These are phyloP conservation scores for Botryobasidium botryosum DNA, from an alignment of 768 basidiomycete genomes.

Conservation along the genomic window DNA sequence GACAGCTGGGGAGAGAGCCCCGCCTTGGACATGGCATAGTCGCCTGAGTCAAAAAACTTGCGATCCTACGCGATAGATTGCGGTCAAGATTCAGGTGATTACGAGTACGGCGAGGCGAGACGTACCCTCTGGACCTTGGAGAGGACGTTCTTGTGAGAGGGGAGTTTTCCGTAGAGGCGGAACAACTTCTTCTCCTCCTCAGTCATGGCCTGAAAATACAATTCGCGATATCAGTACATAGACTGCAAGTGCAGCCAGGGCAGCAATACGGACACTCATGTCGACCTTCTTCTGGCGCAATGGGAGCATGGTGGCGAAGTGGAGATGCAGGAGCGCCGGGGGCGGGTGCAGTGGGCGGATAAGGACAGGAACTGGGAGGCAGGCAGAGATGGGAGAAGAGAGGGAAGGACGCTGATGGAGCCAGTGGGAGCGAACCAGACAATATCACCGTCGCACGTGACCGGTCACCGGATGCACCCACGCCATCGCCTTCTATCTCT, in stretches of 20 bases:
- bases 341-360: too few relatives aligned
- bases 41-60: constrained; percentile 98
- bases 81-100: neutral
- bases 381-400: too few relatives aligned
- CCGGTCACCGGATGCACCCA: too few relatives aligned
- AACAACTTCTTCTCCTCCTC: constrained; percentile 91
- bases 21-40: constrained; percentile 94
- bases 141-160: constrained; percentile 82
- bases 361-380: too few relatives aligned
- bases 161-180: constrained; percentile 85
- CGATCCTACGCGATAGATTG: constrained; percentile 46
- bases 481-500: too few relatives aligned
- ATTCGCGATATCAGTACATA: neutral
- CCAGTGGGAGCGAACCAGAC: too few relatives aligned
- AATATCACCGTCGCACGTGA: too few relatives aligned
- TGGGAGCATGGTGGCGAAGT: constrained; percentile 50
- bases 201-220: constrained; percentile 18
- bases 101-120: constrained; percentile 4
- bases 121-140: constrained; percentile 89
- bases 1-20: constrained; percentile 69
- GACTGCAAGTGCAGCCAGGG: neutral
- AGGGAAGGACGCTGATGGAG: too few relatives aligned
- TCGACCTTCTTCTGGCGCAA: constrained; percentile 83
- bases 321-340: too few relatives aligned
- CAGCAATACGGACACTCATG: constrained; percentile 66